These are phyloP conservation scores for Phlebiopsis flavidoalba DNA, from an alignment of 768 basidiomycete genomes.

Conservation along the genomic window DNA sequence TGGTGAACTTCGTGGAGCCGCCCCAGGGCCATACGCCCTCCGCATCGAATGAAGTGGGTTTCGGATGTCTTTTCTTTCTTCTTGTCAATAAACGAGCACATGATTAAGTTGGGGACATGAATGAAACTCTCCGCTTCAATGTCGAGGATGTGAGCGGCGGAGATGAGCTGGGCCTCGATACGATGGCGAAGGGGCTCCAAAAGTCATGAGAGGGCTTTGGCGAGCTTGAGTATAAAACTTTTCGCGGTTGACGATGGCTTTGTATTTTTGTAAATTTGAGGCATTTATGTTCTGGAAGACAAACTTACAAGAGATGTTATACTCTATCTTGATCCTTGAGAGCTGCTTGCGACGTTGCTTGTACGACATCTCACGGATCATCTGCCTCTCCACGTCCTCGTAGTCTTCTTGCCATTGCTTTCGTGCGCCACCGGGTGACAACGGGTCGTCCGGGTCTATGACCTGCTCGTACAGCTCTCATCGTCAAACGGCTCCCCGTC, in stretches of 20 bases:
- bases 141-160: slow-evolving; percentile 85
- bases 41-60: slow-evolving; percentile 81
- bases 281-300: background rate
- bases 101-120: slow-evolving; percentile 70
- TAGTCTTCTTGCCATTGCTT: slow-evolving; percentile 46
- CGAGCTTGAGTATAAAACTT: slow-evolving; percentile 82
- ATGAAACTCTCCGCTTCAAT: slow-evolving; percentile 88
- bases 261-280: background rate
- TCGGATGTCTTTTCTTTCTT: slow-evolving; percentile 80
- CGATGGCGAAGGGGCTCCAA: slow-evolving; percentile 89
- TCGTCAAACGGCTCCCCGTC: background rate
- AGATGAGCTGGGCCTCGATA: slow-evolving; percentile 84
- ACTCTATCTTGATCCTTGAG: slow-evolving; percentile 61
- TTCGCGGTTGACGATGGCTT: slow-evolving; percentile 76
- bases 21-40: slow-evolving; percentile 72
- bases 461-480: slow-evolving; percentile 8
- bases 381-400: slow-evolving; percentile 54
- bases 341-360: slow-evolving; percentile 59
- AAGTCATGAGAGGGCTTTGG: slow-evolving; percentile 84
- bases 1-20: slow-evolving; percentile 79
- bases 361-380: slow-evolving; percentile 61
- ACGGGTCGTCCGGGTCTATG: slow-evolving; percentile 65
- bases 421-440: slow-evolving; percentile 48
- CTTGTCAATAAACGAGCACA: slow-evolving; percentile 82
- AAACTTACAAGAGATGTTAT: slow-evolving; percentile 61